Evolutionary conservation across 805 yeast species (phyloP), one percentile per base, ranked within the genome.

Genomic region (Saturnispora besseyi): DNA sequence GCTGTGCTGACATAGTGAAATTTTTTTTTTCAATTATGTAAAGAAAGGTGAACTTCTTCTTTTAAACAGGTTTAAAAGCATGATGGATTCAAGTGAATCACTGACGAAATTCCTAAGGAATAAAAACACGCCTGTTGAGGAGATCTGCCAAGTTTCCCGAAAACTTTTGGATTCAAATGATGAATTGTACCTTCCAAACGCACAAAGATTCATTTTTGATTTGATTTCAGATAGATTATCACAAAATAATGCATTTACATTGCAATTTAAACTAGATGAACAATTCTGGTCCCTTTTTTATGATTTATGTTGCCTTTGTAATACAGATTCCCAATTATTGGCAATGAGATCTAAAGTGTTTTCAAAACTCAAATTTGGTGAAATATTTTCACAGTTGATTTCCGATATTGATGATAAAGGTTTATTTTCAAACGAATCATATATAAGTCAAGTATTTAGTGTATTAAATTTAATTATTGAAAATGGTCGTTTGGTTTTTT

Each of bases 161-260:
- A 58, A 57, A 34, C 64, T 72, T 30, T 59, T 77, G 21, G 69
- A 48, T n/a, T 7, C 18, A 12, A 12, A 62, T 5, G 44, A 61
- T 18, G 49, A 61, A 1, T 68, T 78, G 2, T 72, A 69, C 49
- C 70, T 84, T 12, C 90, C 89, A 8, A 76, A 80, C 50, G 67
- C 67, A 48, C 72, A 73, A 24, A 59, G 64, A 0, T 84, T 84
- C 54, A 65, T 82, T 3, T 68, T 82, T 45, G 86, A 81, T 44
- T 66, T 84, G 32, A 53, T 84, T 1, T 70, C 78, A 46, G 87
- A 82, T 58, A 68, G 89, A 49, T 62, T 84, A 58, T 74, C 75
- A 50, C 86, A 80, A 50, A 52, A 55, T 9, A 72, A 71, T 43
- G 61, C 63, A n/a, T 53, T 43, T 9, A 36, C 53, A 10, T 24